Conservation (phyloP, 441 rosid species). For the Biscutella laevigata region DNA sequence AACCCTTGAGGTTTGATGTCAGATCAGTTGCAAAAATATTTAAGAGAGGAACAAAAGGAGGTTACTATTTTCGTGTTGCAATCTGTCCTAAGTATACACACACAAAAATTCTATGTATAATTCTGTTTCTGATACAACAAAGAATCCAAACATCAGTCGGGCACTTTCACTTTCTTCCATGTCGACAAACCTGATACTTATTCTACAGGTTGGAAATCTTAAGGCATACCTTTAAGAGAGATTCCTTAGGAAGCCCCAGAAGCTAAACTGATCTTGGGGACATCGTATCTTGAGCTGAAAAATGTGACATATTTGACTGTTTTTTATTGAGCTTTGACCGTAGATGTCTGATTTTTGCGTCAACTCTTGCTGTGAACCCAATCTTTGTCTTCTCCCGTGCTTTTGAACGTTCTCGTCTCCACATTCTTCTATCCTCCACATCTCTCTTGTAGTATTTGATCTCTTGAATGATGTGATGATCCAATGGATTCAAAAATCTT, state of each 20-base stretch:
- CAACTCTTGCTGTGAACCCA: conserved; percentile 83
- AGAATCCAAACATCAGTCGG: conserved; percentile 3
- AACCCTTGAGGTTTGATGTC: conserved; percentile 8
- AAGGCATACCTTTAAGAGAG: background rate
- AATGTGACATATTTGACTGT: conserved; percentile 31
- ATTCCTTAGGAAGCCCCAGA: background rate
- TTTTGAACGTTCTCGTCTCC: conserved; percentile 80
- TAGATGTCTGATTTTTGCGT: conserved; percentile 81
- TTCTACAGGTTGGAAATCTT: conserved; percentile 10
- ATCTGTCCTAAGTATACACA: conserved; percentile 26
- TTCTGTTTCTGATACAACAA: conserved; percentile 16
- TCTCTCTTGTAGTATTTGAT: conserved; percentile 82
- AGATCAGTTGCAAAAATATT: background rate
- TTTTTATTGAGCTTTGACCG: conserved; percentile 68
- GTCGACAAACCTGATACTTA: conserved; percentile 20
- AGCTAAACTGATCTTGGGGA: conserved; percentile 33
- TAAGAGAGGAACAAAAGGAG: background rate
- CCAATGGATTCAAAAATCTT: conserved; percentile 78
- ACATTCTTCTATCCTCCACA: conserved; percentile 70
- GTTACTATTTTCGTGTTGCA: conserved; percentile 5
- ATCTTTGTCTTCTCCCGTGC: conserved; percentile 96
- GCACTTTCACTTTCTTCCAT: conserved; percentile 17
- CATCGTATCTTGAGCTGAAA: conserved; percentile 26
- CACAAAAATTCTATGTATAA: conserved; percentile 20
- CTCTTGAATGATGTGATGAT: conserved; percentile 97